Base-by-base conservation (phyloP, 2,329 filamentous ascomycete species). In the Epichloe scottii region DNA sequence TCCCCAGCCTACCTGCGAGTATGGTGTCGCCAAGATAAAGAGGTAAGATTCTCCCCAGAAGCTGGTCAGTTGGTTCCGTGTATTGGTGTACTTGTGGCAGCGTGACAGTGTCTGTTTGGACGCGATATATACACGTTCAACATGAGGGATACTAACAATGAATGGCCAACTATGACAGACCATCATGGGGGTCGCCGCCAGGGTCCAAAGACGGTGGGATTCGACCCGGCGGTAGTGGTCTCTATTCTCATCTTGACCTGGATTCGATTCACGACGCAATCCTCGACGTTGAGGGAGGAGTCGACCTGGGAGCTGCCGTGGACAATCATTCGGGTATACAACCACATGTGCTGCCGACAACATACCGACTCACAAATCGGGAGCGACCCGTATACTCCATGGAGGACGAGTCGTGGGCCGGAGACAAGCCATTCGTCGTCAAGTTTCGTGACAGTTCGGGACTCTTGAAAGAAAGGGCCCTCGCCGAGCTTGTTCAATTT, bases 1-100 rank as follows among this genome's bases (percentile, higher is more conserved):
- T 75, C 54, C 76, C 0, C 72, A 71, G 49, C 75, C 75, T 1
- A 57, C 64, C 6, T 79, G 76, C 59, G 68, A 75, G 55, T 79
- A 79, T 51, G 60, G 53, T 30, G 50, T 51, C 39, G 50, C 51
- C 26, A 58, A 60, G 37, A 41, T 52, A n/a, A 65, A 59, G 49
- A 59, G 55, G 60, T 60, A 53, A 23, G 23, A 34, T n/a, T n/a
- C 19, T 17, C 26, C 17, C n/a, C 5, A 39, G n/a, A 10, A 15
- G 4, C 8, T 10, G 17, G 38, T 10, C 38, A 39, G 17, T 19
- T 15, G 15, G 17, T 30, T 4, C 30, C 4, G 30, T 30, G 30
- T 30, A 11, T 30, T 30, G 26, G 26, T 30, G 8, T 11, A 30
- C 26, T 30, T 30, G n/a, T 0, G 8, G 26, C 26, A 30, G 26